Evolutionary conservation across 192 early-diverging fungal species (phyloP), one percentile per base, ranked within the genome.

Genomic region (Martensiomyces pterosporus): DNA sequence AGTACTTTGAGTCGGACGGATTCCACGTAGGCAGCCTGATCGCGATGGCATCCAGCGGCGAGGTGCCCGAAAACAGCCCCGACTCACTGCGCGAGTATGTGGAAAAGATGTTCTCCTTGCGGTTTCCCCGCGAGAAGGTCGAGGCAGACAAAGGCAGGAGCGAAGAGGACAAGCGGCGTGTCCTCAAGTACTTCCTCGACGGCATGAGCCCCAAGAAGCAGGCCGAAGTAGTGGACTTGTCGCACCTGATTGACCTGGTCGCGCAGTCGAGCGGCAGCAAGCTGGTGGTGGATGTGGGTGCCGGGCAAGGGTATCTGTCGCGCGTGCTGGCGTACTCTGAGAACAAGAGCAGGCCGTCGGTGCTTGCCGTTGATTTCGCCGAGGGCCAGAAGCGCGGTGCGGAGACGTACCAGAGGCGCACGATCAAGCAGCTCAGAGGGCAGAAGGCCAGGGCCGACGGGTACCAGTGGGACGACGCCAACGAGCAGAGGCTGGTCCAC

Each of bases 161-260:
- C 6, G 42, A 34, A 1, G 59, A 49, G 3, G 39, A 48, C 4
- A 33, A 38, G 14, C 10, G 23, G 27, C 27, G 19, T 14, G 43
- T 52, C 18, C 21, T 56, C 35, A 32, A 48, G 34, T 60, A 60
- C 32, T 60, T 76, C 48, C n/a, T 66, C 6, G 52, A 57, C 24
- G 66, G 73, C 1, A 76, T 76, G 73, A 61, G 46, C 32, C 57
- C 44, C 21, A 76, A 76, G 47, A 76, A 76, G 43, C 53, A 47
- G 16, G 55, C 46, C 5, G 73, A 76, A n/a, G 73, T 76, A 16
- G 27, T 53, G 2, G 54, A 58, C n/a, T 58, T 76, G 19, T 51
- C 73, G 17, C 48, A 50, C 32, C 22, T 76, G 33, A 42, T 76
- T 0, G 36, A 44, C 21, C 13, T 34, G 6, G 47, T 62, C 4